Conservation (phyloP, 1,139 yeast genomes). For the Groenewaldozyma sp. region DNA sequence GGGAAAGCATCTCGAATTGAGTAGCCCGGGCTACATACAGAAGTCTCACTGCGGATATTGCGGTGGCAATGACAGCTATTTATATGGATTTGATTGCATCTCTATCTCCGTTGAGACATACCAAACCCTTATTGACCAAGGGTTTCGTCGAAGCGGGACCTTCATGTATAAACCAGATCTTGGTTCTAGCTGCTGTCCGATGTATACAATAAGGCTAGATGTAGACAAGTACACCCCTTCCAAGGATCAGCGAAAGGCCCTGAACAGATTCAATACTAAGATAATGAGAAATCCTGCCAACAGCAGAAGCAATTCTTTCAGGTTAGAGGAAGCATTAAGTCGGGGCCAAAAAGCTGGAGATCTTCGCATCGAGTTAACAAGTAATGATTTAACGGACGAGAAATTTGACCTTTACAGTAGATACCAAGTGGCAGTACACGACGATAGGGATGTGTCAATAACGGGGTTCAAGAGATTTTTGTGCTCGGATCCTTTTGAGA, state of each 20-base stretch:
- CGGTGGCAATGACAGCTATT: constrained; percentile 33
- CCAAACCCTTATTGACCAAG: constrained; percentile 56
- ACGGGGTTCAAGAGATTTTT: constrained; percentile 54
- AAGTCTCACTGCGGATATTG: constrained; percentile 46
- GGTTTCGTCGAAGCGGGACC: constrained; percentile 71
- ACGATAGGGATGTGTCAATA: constrained; percentile 45
- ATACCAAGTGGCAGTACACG: constrained; percentile 63
- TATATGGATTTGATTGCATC: constrained; percentile 37
- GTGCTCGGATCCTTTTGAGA: constrained; percentile 56
- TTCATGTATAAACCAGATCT: constrained; percentile 69
- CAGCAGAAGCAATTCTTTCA: constrained; percentile 22
- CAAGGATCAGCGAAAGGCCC: constrained; percentile 62
- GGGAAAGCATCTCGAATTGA: not conserved
- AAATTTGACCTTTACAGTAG: constrained; percentile 57
- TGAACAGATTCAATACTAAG: constrained; percentile 36
- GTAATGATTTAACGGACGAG: constrained; percentile 45
- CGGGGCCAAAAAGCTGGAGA: constrained; percentile 16
- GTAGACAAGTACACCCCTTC: constrained; percentile 37
- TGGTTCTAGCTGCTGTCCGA: constrained; percentile 68
- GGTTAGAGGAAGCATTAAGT: constrained; percentile 23
- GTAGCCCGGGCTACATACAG: constrained; percentile 7
- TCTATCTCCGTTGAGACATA: constrained; percentile 46
- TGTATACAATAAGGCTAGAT: constrained; percentile 67
- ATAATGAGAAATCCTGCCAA: constrained; percentile 4
- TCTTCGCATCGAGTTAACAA: constrained; percentile 46